Evolutionary conservation across 768 basidiomycete genomes (phyloP).

Genomic region (Exidia glandulosa): DNA sequence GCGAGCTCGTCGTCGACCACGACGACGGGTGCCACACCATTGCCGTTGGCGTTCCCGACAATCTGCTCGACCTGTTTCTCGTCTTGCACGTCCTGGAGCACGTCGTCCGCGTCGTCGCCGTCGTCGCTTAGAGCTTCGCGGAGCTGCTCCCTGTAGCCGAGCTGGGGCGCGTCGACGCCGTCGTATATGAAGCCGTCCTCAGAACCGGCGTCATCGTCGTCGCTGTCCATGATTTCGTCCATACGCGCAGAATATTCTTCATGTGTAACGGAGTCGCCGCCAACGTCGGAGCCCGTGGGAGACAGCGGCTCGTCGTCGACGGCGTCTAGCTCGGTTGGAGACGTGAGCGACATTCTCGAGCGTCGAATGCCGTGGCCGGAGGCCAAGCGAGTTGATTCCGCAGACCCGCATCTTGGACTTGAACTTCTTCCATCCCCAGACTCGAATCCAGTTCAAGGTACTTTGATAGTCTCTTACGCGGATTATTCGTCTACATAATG

Average conservation of each 20-base stretch:
- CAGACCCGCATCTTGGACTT: no score
- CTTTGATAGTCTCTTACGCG: no score
- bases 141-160: slow-evolving; percentile 54
- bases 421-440: no score
- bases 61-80: slow-evolving; percentile 34
- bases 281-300: neutral
- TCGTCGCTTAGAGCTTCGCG: slow-evolving; percentile 64
- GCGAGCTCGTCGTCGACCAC: slow-evolving; percentile 21
- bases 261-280: neutral
- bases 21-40: neutral
- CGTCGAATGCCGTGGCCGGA: no score
- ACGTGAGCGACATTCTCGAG: no score
- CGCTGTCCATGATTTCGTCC: slow-evolving; percentile 48
- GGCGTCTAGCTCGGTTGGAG: no score
- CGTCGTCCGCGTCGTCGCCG: slow-evolving; percentile 17
- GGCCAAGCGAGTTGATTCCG: no score
- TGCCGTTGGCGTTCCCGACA: slow-evolving; percentile 22
- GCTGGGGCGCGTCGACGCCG: slow-evolving; percentile 51
- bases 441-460: no score
- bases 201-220: slow-evolving; percentile 42
- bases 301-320: no score
- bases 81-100: slow-evolving; percentile 35
- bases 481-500: no score
- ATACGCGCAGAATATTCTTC: slow-evolving; percentile 54
- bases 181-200: slow-evolving; percentile 62